These are phyloP conservation scores for Colletotrichum magnum DNA, from an alignment of 2,329 filamentous ascomycete species.

Conservation along the genomic window DNA sequence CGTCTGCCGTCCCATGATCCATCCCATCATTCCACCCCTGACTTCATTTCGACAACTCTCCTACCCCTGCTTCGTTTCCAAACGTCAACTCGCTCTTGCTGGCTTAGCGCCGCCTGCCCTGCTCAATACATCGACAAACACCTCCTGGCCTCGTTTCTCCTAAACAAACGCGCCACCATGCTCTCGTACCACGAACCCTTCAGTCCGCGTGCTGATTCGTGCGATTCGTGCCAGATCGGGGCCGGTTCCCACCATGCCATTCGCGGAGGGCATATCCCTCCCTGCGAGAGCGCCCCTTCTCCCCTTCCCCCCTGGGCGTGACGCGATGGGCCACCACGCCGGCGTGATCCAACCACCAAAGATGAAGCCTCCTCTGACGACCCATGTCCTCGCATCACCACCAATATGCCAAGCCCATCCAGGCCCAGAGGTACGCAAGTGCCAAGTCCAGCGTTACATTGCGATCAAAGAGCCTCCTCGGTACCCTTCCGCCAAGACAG, in stretches of 20 bases:
- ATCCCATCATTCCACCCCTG: constrained; percentile 23
- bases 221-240: constrained; percentile 18
- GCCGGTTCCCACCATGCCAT: constrained; percentile 6
- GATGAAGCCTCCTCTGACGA: background rate
- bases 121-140: constrained; percentile 13
- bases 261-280: background rate
- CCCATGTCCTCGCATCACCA: constrained; percentile 1
- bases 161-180: constrained; percentile 29
- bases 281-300: background rate
- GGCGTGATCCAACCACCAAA: constrained; percentile 4
- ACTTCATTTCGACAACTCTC: constrained; percentile 28
- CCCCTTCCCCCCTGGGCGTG: background rate
- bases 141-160: constrained; percentile 35
- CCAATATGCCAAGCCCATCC: constrained; percentile 13
- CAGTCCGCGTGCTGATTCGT: constrained; percentile 22
- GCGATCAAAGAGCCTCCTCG: constrained; percentile 31
- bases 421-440: constrained; percentile 28
- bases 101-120: constrained; percentile 6
- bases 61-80: constrained; percentile 21
- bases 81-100: constrained; percentile 29
- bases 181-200: constrained; percentile 11
- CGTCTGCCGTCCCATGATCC: constrained; percentile 19
- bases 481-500: constrained; percentile 21
- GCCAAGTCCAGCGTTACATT: constrained; percentile 24
- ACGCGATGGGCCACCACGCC: constrained; percentile 9